Percentiles rank a stretch among this genome's conserved stretches.
phyloP scores from a whole-genome alignment of 2,329 filamentous ascomycete species.

The Plenodomus biglobosus region DNA sequence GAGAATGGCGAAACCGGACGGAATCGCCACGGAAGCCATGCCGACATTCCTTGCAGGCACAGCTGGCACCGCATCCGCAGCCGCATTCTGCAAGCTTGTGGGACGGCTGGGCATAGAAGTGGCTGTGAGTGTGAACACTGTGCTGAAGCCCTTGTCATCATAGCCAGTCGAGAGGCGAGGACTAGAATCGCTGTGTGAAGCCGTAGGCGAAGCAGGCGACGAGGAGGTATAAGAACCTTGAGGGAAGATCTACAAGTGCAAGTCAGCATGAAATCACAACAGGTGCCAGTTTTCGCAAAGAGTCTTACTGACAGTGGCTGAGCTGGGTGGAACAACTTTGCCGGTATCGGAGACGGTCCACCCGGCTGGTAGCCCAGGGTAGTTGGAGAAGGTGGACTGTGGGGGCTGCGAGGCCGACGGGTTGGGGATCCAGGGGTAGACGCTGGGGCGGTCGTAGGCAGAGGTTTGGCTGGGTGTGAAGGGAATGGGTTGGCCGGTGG shows the following conservation, averaged over 20 bases:
- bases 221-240: slow-evolving; percentile 56
- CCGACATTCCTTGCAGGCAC: slow-evolving; percentile 6
- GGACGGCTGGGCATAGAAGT: slow-evolving; percentile 10
- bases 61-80: slow-evolving; percentile 2
- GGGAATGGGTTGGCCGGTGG: slow-evolving; percentile 66
- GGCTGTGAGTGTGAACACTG: slow-evolving; percentile 43
- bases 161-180: slow-evolving; percentile 49
- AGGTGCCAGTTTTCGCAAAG: slow-evolving; percentile 15
- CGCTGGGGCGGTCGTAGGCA: slow-evolving; percentile 47
- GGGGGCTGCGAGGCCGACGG: slow-evolving; percentile 56
- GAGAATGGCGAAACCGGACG: slow-evolving; percentile 6
- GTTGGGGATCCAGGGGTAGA: slow-evolving; percentile 64
- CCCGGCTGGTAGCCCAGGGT: slow-evolving; percentile 68
- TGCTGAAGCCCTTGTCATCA: slow-evolving; percentile 55
- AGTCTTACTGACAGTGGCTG: slow-evolving; percentile 66
- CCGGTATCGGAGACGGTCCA: slow-evolving; percentile 79
- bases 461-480: slow-evolving; percentile 64
- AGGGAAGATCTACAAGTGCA: slow-evolving; percentile 51
- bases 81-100: slow-evolving; percentile 11
- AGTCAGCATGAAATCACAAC: slow-evolving; percentile 15
- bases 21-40: slow-evolving; percentile 4
- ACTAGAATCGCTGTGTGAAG: slow-evolving; percentile 33
- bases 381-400: slow-evolving; percentile 49
- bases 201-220: slow-evolving; percentile 45
- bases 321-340: slow-evolving; percentile 74